Base-by-base conservation (phyloP, 2,329 filamentous ascomycete genomes). In the Ampelomyces quisqualis region DNA sequence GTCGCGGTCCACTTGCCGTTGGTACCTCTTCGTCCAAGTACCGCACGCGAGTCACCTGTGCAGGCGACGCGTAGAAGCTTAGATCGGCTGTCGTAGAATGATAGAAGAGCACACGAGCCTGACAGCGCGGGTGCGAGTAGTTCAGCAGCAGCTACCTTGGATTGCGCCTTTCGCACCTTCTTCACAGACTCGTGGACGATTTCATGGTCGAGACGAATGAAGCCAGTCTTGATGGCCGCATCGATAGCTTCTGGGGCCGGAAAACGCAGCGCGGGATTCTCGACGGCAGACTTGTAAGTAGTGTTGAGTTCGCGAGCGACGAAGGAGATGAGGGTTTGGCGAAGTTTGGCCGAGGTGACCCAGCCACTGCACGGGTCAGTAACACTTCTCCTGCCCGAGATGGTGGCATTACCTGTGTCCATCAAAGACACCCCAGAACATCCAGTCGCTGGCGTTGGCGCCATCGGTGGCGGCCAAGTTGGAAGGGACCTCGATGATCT, bases 361-460 rank as follows among this genome's bases (percentile, higher is more conserved):
- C 93, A 98, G 55, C 93, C 93, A 31, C 89, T 94, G 56, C 41
- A 10, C 18, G 22, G 2, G 28, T 32, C 42, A 55, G 48, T 21
- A 31, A n/a, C 24, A 30, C 17, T 19, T 37, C 9, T 13, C n/a
- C 15, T 4, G 13, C 17, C 17, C 13, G 13, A 7, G 15, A 9
- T 15, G 14, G 8, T 19, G 8, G 80, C 70, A n/a, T n/a, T 74
- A 91, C 88, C 88, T 88, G 70, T 98, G 93, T 0, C 93, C 93
- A 64, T 98, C 93, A 69, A 97, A 98, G 13, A 98, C 90, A 43
- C 90, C 93, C 93, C 94, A 98, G 69, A 98, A 98, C 90, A 97
- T 97, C 93, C 93, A 98, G 70, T 98, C 94, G 47, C 80, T 88
- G 44, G 77, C 82, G 13, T 76, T 52, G 11, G 78, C 76, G 24